phyloP scores from a whole-genome alignment of 179 eudicot genomes.

The Spinacia oleracea region DNA sequence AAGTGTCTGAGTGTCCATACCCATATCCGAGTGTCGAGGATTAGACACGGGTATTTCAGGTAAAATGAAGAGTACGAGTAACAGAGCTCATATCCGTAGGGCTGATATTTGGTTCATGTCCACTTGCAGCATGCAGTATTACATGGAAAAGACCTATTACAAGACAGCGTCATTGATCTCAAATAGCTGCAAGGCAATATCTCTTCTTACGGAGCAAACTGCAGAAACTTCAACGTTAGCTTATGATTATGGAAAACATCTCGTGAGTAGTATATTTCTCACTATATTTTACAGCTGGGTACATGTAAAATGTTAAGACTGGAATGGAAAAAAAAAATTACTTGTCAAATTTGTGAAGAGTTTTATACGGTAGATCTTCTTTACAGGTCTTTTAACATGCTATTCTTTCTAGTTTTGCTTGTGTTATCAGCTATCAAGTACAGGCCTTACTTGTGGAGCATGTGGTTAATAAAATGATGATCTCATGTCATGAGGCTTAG shows the following conservation, averaged over 20 bases:
- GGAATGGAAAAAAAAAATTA: background rate
- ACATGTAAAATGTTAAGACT: background rate
- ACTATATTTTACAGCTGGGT: slow-evolving; percentile 1
- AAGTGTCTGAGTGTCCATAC: too few species aligned
- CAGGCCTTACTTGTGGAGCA: background rate
- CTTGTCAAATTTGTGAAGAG: background rate
- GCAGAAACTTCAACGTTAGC: slow-evolving; percentile 80
- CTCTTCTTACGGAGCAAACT: slow-evolving; percentile 92
- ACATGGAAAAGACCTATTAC: slow-evolving; percentile 88
- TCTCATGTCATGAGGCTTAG: background rate
- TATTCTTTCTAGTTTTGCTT: background rate
- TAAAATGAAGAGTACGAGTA: too few species aligned
- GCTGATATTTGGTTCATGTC: slow-evolving; percentile 13
- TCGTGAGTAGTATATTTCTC: slow-evolving; percentile 48
- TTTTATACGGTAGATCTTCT: background rate
- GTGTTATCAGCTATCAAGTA: background rate
- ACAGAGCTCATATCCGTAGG: background rate
- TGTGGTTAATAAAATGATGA: background rate
- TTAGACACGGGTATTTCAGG: too few species aligned
- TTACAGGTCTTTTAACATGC: background rate
- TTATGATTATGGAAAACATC: slow-evolving; percentile 82
- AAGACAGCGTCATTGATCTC: slow-evolving; percentile 93
- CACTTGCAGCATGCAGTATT: slow-evolving; percentile 82
- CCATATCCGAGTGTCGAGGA: too few species aligned
- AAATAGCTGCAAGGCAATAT: slow-evolving; percentile 96